Conservation (phyloP, 2,329 filamentous ascomycete species). For the Monosporascus sp. region DNA sequence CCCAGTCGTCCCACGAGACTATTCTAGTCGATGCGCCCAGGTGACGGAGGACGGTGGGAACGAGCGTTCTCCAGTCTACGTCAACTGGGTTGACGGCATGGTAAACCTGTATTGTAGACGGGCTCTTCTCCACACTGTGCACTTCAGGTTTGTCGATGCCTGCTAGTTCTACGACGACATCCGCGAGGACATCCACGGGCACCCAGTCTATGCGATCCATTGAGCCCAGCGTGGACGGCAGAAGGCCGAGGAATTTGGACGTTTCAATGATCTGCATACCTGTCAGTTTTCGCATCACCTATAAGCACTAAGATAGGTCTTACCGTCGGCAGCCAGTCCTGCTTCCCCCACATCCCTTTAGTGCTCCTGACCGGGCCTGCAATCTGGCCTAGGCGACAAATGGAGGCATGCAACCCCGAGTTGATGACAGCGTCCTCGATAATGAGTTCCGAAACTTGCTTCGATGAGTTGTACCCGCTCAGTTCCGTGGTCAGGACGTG, state of each 20-base stretch:
- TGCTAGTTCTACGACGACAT: conserved; percentile 3
- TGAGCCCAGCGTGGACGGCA: conserved; percentile 5
- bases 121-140: not conserved
- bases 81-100: not conserved
- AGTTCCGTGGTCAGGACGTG: conserved; percentile 1
- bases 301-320: not conserved
- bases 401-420: conserved; percentile 2
- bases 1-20: not conserved
- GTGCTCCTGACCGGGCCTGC: conserved; percentile 2
- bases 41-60: not conserved
- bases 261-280: conserved; percentile 1
- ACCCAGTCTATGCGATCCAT: conserved; percentile 5
- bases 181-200: conserved; percentile 3
- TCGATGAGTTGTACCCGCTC: conserved; percentile 7
- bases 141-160: not conserved
- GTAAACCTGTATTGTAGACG: not conserved
- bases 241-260: conserved; percentile 3
- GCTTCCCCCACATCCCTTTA: conserved; percentile 5
- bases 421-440: not conserved
- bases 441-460: conserved; percentile 4
- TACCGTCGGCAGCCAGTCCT: conserved; percentile 6
- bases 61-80: not conserved
- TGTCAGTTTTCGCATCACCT: not conserved
- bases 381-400: conserved; percentile 4
- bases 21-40: not conserved